Base-by-base conservation (phyloP, 176 grass and related monocot genomes). In the Zea mays region DNA sequence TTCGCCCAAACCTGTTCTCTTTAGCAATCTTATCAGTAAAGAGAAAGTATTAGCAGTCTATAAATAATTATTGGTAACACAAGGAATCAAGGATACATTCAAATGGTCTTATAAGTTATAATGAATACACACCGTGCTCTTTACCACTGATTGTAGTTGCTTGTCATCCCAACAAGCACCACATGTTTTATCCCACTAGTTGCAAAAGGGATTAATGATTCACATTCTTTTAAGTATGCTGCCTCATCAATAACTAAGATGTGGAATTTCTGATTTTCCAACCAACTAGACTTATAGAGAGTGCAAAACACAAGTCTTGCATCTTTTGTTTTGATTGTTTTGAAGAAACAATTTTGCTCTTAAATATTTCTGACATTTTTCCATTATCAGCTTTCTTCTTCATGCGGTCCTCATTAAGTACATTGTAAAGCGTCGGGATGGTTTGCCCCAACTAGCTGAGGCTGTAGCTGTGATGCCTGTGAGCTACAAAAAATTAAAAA, bases 171-270 rank as follows among this genome's bases (percentile, higher is more conserved):
- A 68, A 83, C 51, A 17, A 88, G 81, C 60, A 92, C 43, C 0
- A 44, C 20, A 69, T 92, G 83, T 41, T 75, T 51, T 65, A 92
- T 73, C 14, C 45, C 5, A 49, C 0, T 0, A 61, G 75, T 44
- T 36, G 14, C 2, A 8, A 92, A 35, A 69, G 82, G 79, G 40
- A 67, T 72, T 8, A 88, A 13, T 9, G 78, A 83, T 50, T 88
- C 82, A 48, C 73, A 88, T 69, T 91, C 78, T 75, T 91, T 91
- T 38, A 88, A 7, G 8, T 83, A 59, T 13, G 83, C 47, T 71
- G 75, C 83, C 65, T 92, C 83, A 76, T 92, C 83, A 75, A 92
- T 83, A 65, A 92, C 42, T 16, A 88, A 49, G 52, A 81, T 79
- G 8, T 80, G 1, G 1, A 0, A 8, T 27, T 7, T 38, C 51